phyloP scores from a whole-genome alignment of 2,329 filamentous ascomycete genomes.

The Alternaria consortialis region DNA sequence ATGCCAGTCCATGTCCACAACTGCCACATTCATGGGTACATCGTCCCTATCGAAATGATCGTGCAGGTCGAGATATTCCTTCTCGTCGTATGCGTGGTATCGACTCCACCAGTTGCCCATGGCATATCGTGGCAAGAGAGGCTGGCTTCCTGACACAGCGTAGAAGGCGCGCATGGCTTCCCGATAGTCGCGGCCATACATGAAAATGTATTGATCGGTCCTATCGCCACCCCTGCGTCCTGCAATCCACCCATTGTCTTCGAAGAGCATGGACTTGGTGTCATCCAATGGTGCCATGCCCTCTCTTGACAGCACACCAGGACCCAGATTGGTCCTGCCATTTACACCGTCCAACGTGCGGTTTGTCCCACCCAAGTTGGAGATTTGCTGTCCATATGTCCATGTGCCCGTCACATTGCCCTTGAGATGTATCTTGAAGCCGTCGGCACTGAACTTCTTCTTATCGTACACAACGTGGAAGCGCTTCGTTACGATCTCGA shows the following conservation, averaged over 20 bases:
- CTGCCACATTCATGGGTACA: slow-evolving; percentile 67
- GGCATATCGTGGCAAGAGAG: slow-evolving; percentile 64
- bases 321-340: slow-evolving; percentile 60
- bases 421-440: slow-evolving; percentile 59
- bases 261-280: slow-evolving; percentile 65
- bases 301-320: slow-evolving; percentile 61
- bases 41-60: slow-evolving; percentile 61
- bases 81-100: slow-evolving; percentile 66
- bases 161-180: slow-evolving; percentile 65
- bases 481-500: slow-evolving; percentile 65
- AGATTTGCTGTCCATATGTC: slow-evolving; percentile 60
- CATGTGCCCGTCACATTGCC: slow-evolving; percentile 57
- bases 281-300: slow-evolving; percentile 66
- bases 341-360: slow-evolving; percentile 65
- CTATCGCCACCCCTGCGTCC: slow-evolving; percentile 58
- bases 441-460: slow-evolving; percentile 61
- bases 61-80: slow-evolving; percentile 67
- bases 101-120: slow-evolving; percentile 73
- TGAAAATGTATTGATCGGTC: slow-evolving; percentile 68
- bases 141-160: slow-evolving; percentile 64
- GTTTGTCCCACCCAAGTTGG: slow-evolving; percentile 59
- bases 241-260: slow-evolving; percentile 62
- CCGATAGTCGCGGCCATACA: slow-evolving; percentile 66
- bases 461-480: slow-evolving; percentile 69
- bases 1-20: slow-evolving; percentile 75